These are phyloP conservation scores for Globisporangium recalcitrans DNA, from an alignment of 352 stramenopile species.

Conservation along the genomic window DNA sequence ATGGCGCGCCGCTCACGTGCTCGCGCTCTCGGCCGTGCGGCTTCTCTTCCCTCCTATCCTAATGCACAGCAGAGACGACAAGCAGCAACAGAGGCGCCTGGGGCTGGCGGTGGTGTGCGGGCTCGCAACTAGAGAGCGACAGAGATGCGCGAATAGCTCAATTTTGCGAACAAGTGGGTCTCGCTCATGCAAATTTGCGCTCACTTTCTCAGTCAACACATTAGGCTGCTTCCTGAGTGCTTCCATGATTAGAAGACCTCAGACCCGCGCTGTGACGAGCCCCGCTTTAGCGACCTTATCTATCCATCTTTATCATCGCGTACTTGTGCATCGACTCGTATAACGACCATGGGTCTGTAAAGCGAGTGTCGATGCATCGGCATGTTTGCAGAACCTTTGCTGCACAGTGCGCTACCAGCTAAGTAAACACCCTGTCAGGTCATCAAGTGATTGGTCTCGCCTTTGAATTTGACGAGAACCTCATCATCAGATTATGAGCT, in stretches of 20 bases:
- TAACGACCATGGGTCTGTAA: neutral
- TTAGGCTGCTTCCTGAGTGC: neutral
- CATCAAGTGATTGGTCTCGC: slow-evolving; percentile 6
- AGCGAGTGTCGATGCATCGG: neutral
- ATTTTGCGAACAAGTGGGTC: neutral
- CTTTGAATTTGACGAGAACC: neutral
- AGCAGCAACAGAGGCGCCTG: neutral
- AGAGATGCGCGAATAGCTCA: neutral
- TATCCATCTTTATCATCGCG: too few relatives aligned
- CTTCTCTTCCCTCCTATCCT: neutral
- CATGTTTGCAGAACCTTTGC: neutral
- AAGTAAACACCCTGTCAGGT: neutral
- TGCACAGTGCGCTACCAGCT: neutral
- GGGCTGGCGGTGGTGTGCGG: neutral
- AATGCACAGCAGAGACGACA: too few relatives aligned
- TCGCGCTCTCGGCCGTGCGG: neutral
- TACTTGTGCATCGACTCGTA: too few relatives aligned
- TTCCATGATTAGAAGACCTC: slow-evolving; percentile 10
- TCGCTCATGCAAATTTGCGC: too few relatives aligned
- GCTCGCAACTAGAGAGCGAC: slow-evolving; percentile 3
- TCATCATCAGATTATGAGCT: neutral
- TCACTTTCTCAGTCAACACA: neutral
- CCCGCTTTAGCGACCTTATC: neutral
- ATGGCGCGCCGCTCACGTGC: slow-evolving; percentile 9
- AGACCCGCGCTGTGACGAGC: neutral